These are phyloP conservation scores for Athelia sp. DNA, from an alignment of 1,284 basidiomycete species.

Conservation along the genomic window DNA sequence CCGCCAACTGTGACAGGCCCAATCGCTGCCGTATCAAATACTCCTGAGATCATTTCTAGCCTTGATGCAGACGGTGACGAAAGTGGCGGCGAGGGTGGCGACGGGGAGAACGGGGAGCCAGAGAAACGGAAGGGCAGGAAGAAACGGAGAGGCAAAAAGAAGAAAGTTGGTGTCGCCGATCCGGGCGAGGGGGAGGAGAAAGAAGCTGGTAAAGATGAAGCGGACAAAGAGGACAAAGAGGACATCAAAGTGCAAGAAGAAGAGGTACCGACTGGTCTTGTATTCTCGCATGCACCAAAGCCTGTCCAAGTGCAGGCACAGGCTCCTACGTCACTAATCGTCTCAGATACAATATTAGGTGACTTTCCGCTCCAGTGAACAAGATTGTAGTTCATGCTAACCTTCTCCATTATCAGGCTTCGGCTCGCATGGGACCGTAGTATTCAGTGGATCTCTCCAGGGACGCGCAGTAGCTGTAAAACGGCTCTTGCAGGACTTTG, in stretches of 20 bases:
- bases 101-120: conserved; percentile 33
- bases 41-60: neutral
- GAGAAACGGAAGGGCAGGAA: conserved; percentile 38
- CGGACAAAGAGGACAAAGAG: conserved; percentile 13
- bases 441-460: conserved; percentile 91
- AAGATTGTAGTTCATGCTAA: neutral
- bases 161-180: conserved; percentile 22
- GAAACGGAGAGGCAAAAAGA: conserved; percentile 40
- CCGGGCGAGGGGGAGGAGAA: conserved; percentile 22
- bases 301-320: conserved; percentile 12
- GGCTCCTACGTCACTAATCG: conserved; percentile 24
- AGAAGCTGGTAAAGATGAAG: too few relatives aligned
- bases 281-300: conserved; percentile 18
- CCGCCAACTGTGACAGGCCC: neutral
- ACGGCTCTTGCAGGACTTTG: conserved; percentile 91
- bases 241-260: neutral
- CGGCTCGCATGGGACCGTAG: conserved; percentile 95
- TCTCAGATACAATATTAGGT: conserved; percentile 79
- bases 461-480: conserved; percentile 97
- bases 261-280: conserved; percentile 8
- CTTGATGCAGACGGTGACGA: conserved; percentile 38
- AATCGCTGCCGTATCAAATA: neutral
- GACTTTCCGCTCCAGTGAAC: conserved; percentile 8
- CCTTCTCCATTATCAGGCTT: conserved; percentile 53
- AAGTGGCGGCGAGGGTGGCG: conserved; percentile 51